Evolutionary conservation across 2,329 filamentous ascomycete species (phyloP), one percentile per base, ranked within the genome.

Genomic region (Bisporella sp.): DNA sequence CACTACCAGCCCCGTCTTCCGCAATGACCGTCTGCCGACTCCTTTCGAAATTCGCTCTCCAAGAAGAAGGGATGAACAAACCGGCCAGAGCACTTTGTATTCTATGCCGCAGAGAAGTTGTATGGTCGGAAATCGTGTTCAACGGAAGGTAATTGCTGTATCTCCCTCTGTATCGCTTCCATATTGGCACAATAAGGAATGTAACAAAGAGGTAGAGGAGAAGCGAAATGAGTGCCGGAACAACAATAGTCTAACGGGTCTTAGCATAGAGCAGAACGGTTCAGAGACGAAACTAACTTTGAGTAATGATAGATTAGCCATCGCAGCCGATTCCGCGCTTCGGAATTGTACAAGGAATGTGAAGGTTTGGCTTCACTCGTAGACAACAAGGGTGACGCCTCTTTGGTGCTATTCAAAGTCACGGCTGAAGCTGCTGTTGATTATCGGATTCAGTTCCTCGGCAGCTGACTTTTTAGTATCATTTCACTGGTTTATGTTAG

Each of bases 91-190:
- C 63, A 46, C 65, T 62, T 55, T 74, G 72, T 54, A 80, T 60
- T 54, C 78, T 72, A 45, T 76, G 69, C 31, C 81, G 75, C 29
- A 82, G 58, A 54, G 80, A 71, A 6, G 71, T 69, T 5, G 77
- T 83, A 46, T 76, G 76, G 46, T 72, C 77, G 28, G 79, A 78
- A 53, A 86, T 79, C 32, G 75, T 72, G 54, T 85, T 77, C 56
- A 89, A 69, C 1, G 85, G 85, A 1, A 89, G 78, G 63, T 90
- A 90, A 54, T 87, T 82, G 62, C 81, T 78, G 66, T 89, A 89
- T 53, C 85, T 81, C 59, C 76, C 77, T 56, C 79, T 82, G 67
- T 88, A 87, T 50, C 76, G 78, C 45, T 80, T 82, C 78, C 85
- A 87, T 53, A 85, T 64, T 2, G 87, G 87, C 30, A 87, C 63